Evolutionary conservation across 148 eudicot genomes (phyloP).

Genomic region (Cornus florida): DNA sequence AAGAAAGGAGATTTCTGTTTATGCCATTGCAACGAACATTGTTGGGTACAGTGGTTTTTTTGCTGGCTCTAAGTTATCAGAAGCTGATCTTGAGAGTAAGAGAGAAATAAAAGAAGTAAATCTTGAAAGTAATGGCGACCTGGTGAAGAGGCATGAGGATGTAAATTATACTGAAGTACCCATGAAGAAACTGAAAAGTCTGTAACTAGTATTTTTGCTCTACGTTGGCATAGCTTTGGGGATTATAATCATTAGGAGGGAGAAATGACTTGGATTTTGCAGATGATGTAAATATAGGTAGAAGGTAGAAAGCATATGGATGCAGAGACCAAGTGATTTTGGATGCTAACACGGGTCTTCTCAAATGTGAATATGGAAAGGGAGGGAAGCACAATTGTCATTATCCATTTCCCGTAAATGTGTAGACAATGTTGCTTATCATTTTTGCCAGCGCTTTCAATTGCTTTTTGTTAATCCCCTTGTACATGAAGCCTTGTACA

Average conservation of each 20-base stretch:
- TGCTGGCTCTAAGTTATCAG: slow-evolving; percentile 5
- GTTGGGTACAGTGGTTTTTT: slow-evolving; percentile 16
- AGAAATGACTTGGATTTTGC: background rate
- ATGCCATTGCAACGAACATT: slow-evolving; percentile 43
- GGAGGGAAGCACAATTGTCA: background rate
- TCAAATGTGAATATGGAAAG: background rate
- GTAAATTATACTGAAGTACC: slow-evolving; percentile 8
- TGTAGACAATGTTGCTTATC: background rate
- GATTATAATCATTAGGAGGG: background rate
- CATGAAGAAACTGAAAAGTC: slow-evolving; percentile 18
- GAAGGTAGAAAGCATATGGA: background rate
- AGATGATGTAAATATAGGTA: background rate
- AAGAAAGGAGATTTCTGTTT: slow-evolving; percentile 26
- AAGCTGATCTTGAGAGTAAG: background rate
- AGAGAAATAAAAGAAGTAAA: background rate
- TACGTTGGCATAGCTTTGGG: background rate
- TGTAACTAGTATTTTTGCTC: background rate
- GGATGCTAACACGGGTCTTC: background rate
- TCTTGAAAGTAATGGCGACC: slow-evolving; percentile 2
- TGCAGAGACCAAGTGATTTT: background rate
- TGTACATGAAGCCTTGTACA: too few relatives aligned
- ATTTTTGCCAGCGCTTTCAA: background rate
- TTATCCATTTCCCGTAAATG: background rate
- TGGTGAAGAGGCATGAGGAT: slow-evolving; percentile 10
- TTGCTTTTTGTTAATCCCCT: too few relatives aligned